Conservation (phyloP, 169 alveolate species). For the Cryptosporidium parvum region DNA sequence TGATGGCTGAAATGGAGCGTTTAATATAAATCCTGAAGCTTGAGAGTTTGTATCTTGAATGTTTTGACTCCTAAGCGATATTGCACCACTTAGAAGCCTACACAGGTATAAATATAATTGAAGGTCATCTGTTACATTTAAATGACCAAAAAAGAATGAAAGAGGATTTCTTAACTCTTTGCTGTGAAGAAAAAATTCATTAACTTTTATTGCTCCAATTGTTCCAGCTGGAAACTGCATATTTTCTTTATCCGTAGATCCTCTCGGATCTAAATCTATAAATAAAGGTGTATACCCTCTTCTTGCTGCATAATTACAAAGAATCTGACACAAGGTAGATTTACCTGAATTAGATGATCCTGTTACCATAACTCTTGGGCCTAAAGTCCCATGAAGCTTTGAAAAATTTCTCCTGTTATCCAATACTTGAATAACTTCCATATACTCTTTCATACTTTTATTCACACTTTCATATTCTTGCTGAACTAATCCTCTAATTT, state of each 20-base stretch:
- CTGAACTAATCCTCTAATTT: conserved; percentile 86
- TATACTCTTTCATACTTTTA: conserved; percentile 86
- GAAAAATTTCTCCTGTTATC: conserved; percentile 87
- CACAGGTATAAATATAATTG: conserved; percentile 78
- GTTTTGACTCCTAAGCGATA: conserved; percentile 41
- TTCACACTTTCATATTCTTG: conserved; percentile 90
- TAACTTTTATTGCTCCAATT: conserved; percentile 76
- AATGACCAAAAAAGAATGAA: conserved; percentile 85
- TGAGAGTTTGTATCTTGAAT: conserved; percentile 44
- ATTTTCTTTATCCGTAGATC: conserved; percentile 82
- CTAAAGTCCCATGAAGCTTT: conserved; percentile 82
- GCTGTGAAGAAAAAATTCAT: conserved; percentile 67
- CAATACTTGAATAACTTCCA: conserved; percentile 83
- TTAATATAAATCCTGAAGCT: conserved; percentile 85
- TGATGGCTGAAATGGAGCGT: conserved; percentile 89
- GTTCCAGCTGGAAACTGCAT: conserved; percentile 86
- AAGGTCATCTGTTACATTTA: conserved; percentile 84
- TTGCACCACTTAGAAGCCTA: conserved; percentile 55
- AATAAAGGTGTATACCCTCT: conserved; percentile 87
- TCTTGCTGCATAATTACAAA: conserved; percentile 87
- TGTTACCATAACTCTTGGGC: conserved; percentile 88
- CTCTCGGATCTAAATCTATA: conserved; percentile 89
- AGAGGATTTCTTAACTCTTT: conserved; percentile 81
- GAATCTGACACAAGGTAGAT: conserved; percentile 85
- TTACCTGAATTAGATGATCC: conserved; percentile 91